Conservation (phyloP, 257 asterid species). For the Solanum piurae region DNA sequence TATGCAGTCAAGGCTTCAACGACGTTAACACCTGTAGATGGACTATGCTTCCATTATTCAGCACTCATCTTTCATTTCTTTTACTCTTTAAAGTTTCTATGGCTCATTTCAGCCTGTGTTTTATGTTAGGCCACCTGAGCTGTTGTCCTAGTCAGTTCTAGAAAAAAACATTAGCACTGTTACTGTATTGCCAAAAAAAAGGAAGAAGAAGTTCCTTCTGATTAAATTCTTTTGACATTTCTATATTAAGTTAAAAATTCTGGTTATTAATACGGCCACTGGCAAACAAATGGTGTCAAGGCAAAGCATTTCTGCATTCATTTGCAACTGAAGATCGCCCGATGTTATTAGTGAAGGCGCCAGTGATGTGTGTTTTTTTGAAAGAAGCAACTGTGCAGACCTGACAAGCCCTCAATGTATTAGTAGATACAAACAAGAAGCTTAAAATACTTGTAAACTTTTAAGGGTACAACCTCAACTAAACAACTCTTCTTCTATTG, state of each 20-base stretch:
- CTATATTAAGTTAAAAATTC: not conserved
- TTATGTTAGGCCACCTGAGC: not conserved
- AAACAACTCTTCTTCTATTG: not conserved
- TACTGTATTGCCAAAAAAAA: not conserved
- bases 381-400: not conserved
- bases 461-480: not conserved
- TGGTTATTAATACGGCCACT: not conserved
- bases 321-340: not conserved
- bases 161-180: not conserved
- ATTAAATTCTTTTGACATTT: not conserved
- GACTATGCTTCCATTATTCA: not conserved
- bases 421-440: not conserved
- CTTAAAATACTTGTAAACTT: not conserved
- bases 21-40: not conserved
- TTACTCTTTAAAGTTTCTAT: not conserved
- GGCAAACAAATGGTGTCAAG: not conserved
- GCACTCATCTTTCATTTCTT: not conserved
- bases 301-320: not conserved
- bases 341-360: not conserved
- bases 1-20: slow-evolving; percentile 14
- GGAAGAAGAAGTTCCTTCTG: not conserved
- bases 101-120: not conserved
- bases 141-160: not conserved
- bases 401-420: not conserved
- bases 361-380: not conserved